Percentiles rank a stretch among this genome's conserved stretches.
phyloP scores from a whole-genome alignment of 164 flowering plant species.

The Chimonanthus salicifolius region DNA sequence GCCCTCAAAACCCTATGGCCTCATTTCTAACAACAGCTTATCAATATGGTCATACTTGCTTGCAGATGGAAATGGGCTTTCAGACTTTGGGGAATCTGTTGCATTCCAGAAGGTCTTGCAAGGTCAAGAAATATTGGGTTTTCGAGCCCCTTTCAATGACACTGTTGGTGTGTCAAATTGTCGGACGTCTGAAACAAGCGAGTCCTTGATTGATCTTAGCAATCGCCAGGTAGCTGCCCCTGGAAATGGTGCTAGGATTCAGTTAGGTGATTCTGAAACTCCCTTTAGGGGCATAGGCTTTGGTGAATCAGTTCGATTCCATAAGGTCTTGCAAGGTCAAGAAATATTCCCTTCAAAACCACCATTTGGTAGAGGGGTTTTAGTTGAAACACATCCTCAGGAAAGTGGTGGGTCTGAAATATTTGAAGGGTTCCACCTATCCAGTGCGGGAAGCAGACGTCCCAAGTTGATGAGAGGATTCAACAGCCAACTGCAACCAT shows the following conservation, averaged over 20 bases:
- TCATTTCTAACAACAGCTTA: background rate
- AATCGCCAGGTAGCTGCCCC: conserved; percentile 25
- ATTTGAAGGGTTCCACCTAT: conserved; percentile 33
- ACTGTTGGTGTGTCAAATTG: conserved; percentile 33
- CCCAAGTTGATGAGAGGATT: conserved; percentile 27
- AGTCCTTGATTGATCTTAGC: conserved; percentile 28
- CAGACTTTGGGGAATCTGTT: conserved; percentile 71
- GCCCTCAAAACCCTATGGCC: background rate
- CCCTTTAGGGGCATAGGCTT: conserved; percentile 38
- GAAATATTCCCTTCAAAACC: conserved; percentile 48
- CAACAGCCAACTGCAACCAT: conserved; percentile 17
- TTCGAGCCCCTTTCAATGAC: conserved; percentile 29
- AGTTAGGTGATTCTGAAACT: conserved; percentile 22
- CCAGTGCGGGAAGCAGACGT: conserved; percentile 39
- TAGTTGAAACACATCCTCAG: conserved; percentile 17
- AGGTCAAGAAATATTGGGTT: conserved; percentile 95
- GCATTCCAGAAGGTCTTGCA: conserved; percentile 99
- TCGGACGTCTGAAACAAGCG: conserved; percentile 35
- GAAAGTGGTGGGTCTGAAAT: conserved; percentile 29
- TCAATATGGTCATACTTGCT: background rate
- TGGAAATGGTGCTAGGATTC: conserved; percentile 24
- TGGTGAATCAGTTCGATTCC: conserved; percentile 66
- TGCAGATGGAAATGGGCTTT: conserved; percentile 54
- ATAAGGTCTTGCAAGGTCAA: conserved; percentile 99
- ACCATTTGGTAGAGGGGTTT: conserved; percentile 25